Percentiles rank a stretch among this genome's conserved stretches.
Evolutionary conservation across 805 yeast genomes (phyloP).

Genomic region (Starmerella geochares): DNA sequence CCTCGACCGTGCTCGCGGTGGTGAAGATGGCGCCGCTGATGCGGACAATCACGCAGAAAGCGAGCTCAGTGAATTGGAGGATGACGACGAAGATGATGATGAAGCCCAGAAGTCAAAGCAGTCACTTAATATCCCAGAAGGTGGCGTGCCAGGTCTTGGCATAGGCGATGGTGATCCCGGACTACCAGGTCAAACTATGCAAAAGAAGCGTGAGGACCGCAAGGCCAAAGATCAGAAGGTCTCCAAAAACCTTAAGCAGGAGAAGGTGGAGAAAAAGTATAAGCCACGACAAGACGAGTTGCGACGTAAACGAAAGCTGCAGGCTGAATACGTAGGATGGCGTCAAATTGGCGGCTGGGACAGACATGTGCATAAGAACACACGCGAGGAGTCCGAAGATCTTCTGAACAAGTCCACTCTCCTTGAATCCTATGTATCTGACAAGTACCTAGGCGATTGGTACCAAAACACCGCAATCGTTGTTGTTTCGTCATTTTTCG

Average conservation of each 20-base stretch:
- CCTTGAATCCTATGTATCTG: slow-evolving; percentile 66
- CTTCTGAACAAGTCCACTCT: slow-evolving; percentile 59
- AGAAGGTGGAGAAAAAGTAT: slow-evolving; percentile 14
- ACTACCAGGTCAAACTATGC: slow-evolving; percentile 21
- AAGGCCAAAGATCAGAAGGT: slow-evolving; percentile 10
- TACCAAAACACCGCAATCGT: slow-evolving; percentile 75
- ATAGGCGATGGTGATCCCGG: slow-evolving; percentile 23
- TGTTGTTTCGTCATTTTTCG: slow-evolving; percentile 54
- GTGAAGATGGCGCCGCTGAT: background rate
- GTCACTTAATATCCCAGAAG: slow-evolving; percentile 19
- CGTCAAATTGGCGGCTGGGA: slow-evolving; percentile 86
- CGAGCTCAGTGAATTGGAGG: background rate
- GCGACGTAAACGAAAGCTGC: slow-evolving; percentile 37
- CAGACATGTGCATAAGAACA: slow-evolving; percentile 37
- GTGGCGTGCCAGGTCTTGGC: slow-evolving; percentile 26
- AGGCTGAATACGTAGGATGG: slow-evolving; percentile 80
- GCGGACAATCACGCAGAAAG: background rate
- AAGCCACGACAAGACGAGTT: slow-evolving; percentile 28
- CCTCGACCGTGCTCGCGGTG: background rate
- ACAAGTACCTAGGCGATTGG: slow-evolving; percentile 85
- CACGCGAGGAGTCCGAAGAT: slow-evolving; percentile 53
- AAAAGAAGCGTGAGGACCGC: background rate
- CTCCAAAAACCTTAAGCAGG: slow-evolving; percentile 12
- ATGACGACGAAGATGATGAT: background rate
- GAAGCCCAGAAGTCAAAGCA: slow-evolving; percentile 6